Percentiles rank a stretch among this genome's conserved stretches.
phyloP scores from a whole-genome alignment of 345 rosid species.

The Pelargonium nanum region DNA sequence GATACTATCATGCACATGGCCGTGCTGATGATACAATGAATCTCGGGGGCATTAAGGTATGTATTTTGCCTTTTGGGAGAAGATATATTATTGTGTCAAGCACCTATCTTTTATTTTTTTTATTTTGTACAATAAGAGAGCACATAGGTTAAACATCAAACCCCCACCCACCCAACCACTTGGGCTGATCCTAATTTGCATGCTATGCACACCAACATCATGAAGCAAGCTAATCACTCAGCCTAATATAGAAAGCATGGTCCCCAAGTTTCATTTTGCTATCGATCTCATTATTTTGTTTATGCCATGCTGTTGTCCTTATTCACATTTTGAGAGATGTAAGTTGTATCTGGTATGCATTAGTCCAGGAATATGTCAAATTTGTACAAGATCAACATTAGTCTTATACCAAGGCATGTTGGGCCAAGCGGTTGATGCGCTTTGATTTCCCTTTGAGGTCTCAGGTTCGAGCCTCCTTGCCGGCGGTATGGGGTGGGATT shows the following conservation, averaged over 20 bases:
- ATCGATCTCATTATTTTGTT: no score
- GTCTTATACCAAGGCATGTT: no score
- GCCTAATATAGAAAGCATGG: background rate
- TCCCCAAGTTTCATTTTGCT: background rate
- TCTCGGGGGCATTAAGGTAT: conserved; percentile 94
- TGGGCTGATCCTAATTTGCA: background rate
- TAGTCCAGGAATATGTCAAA: no score
- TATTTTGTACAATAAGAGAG: background rate
- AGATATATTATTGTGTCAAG: background rate
- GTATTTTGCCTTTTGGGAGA: conserved; percentile 5
- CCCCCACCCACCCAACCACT: background rate
- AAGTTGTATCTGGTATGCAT: no score
- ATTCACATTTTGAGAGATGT: no score
- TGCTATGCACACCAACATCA: background rate
- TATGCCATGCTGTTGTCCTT: no score
- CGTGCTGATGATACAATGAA: conserved; percentile 98
- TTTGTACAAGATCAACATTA: no score
- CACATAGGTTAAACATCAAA: no score
- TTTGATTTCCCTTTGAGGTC: no score
- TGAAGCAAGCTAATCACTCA: background rate
- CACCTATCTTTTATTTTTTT: background rate
- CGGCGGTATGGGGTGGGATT: no score
- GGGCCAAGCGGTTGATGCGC: no score
- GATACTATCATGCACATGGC: conserved; percentile 90
- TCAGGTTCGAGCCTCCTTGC: no score